Conservation (phyloP, 306 rosid genomes). For the Medicago truncatula region MtrunA17r5.0-ANR NC_053042.1:28810001-28810500, state of each 20-base stretch:
- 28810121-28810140: background rate
- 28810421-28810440: constrained; percentile 79
- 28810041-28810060: too few species aligned
- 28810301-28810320: constrained; percentile 77
- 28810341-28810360: constrained; percentile 81
- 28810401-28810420: constrained; percentile 7
- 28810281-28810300: constrained; percentile 89
- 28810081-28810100: background rate
- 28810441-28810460: constrained; percentile 83
- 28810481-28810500: constrained; percentile 72
- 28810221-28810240: constrained; percentile 42
- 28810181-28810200: background rate
- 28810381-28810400: constrained; percentile 57
- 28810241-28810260: constrained; percentile 78
- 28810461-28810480: constrained; percentile 86
- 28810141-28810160: background rate
- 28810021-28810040: background rate
- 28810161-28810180: background rate
- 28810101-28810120: background rate
- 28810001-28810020: background rate
- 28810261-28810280: constrained; percentile 80
- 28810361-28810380: constrained; percentile 66
- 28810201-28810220: too few species aligned
- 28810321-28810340: constrained; percentile 80
- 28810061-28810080: too few species aligned